Evolutionary conservation across 257 asterid genomes (phyloP), one percentile per base, ranked within the genome.

Genomic region (Solanum tacnaense): DNA sequence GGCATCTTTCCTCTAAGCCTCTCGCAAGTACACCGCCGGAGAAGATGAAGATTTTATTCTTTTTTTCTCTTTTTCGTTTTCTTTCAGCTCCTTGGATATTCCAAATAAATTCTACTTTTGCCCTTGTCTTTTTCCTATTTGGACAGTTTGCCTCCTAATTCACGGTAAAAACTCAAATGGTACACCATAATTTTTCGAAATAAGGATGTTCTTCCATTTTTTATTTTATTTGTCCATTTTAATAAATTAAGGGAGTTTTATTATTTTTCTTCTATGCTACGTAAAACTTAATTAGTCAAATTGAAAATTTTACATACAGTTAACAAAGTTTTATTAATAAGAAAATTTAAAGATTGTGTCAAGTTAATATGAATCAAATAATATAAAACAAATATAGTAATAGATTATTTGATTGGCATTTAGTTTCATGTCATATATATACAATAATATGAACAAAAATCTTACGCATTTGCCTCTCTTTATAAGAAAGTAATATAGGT

Each of bases 1-100:
- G 99, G 99, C 99, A 96, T 96, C 68, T 85, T 81, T 27, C 39
- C 41, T n/a, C 25, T 31, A 13, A 39, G n/a, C 2, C 71, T 11
- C 79, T 70, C 44, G 27, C 81, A 1, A 20, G 29, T 73, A 38
- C 21, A 25, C 83, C 11, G 83, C 9, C 49, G 83, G 21, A n/a
- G 60, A 78, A 41, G 84, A 25, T n/a, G 84, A 39, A 25, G 16
- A 76, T 13, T n/a, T 76, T 25, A 3, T 65, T 25, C 5, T 1
- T 16, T 21, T 7, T 72, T 3, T 71, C 7, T 15, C 44, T 32
- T 12, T 76, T 36, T 74, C 2, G 32, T 38, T 76, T 39, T 76
- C 32, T n/a, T n/a, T 39, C 58, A n/a, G 36, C 3, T 39, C 34
- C n/a, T 75, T 13, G 60, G 9, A 39, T 39, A n/a, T 39, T 39